Evolutionary conservation across 2,329 filamentous ascomycete species (phyloP).

Genomic region (Aspergillus terreus): DNA sequence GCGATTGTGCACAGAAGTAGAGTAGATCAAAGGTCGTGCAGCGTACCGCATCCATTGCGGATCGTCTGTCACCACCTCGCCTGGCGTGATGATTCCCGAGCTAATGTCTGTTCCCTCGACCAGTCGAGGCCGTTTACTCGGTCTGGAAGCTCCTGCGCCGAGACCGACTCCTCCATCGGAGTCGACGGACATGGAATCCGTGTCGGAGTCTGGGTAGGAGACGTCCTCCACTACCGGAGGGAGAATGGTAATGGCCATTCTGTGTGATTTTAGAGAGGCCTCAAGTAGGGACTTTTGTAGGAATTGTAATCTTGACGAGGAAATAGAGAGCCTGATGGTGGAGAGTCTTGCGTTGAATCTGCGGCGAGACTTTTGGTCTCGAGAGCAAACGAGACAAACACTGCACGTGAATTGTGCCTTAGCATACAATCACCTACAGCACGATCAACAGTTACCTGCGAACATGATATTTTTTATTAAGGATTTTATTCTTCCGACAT

Average conservation of each 20-base stretch:
- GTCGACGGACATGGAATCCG: constrained; percentile 49
- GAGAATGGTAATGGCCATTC: constrained; percentile 59
- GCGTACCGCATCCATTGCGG: constrained; percentile 82
- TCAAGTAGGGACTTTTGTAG: too few species aligned
- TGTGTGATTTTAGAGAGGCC: not conserved
- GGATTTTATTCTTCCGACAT: too few species aligned
- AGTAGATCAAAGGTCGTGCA: constrained; percentile 4
- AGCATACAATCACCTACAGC: constrained; percentile 11
- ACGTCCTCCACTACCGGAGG: constrained; percentile 44
- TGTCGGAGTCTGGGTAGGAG: constrained; percentile 39
- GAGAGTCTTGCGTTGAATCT: constrained; percentile 4
- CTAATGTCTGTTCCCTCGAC: constrained; percentile 22
- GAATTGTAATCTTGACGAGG: not conserved
- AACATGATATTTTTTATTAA: too few species aligned
- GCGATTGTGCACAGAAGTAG: not conserved
- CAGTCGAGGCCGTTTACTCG: constrained; percentile 37
- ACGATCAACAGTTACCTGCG: too few species aligned
- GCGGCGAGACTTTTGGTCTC: constrained; percentile 9
- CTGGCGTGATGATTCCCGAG: constrained; percentile 73
- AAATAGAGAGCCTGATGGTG: not conserved
- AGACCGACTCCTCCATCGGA: constrained; percentile 40
- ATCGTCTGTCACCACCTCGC: constrained; percentile 82
- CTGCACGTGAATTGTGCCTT: constrained; percentile 10
- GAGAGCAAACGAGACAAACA: constrained; percentile 20
- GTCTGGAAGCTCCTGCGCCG: constrained; percentile 26